Base-by-base conservation (phyloP, 1,284 basidiomycete species). In the Ceratobasidium sp. region DNA sequence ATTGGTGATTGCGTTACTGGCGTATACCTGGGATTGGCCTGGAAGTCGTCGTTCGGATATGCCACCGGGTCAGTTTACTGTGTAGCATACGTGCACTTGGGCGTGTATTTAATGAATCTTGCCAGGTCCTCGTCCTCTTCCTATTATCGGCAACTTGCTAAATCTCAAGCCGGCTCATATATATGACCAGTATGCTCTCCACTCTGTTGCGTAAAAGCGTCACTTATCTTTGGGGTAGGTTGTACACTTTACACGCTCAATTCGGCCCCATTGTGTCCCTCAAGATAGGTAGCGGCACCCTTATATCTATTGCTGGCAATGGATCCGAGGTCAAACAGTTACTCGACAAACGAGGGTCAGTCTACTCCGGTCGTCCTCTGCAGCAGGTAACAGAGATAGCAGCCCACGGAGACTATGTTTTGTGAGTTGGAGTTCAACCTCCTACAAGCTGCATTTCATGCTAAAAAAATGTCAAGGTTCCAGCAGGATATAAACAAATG, bases 241-340 rank as follows among this genome's bases (percentile, higher is more conserved):
- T 72, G 23, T 59, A 38, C 28, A 44, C 26, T 1, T 28, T 61
- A 30, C 58, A 73, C 14, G 16, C 50, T 21, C 64, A 64, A 30
- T 73, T 64, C n/a, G 71, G 71, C 7, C 71, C 71, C 2, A 38
- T 73, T 7, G 43, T 54, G 2, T 63, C 47, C 0, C 50, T 73
- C n/a, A 62, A 64, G 50, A 47, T 73, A 46, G 71, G 71, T 26
- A 35, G n/a, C 5, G 47, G 52, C n/a, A 52, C 18, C 18, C 46
- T 73, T 30, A 62, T 73, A 8, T 41, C 54, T 26, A 54, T 73
- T 41, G 72, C 49, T 23, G 72, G 72, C 35, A 63, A 73, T 21
- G 72, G 72, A 18, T 44, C 61, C 28, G 49, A 50, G 23, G 41
- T 67, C 9, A 49, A 52, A 32, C 50, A 73, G 21, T 38, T 73